These are phyloP conservation scores for Starmerella sirachaensis DNA, from an alignment of 805 yeast species.

Conservation along the genomic window DNA sequence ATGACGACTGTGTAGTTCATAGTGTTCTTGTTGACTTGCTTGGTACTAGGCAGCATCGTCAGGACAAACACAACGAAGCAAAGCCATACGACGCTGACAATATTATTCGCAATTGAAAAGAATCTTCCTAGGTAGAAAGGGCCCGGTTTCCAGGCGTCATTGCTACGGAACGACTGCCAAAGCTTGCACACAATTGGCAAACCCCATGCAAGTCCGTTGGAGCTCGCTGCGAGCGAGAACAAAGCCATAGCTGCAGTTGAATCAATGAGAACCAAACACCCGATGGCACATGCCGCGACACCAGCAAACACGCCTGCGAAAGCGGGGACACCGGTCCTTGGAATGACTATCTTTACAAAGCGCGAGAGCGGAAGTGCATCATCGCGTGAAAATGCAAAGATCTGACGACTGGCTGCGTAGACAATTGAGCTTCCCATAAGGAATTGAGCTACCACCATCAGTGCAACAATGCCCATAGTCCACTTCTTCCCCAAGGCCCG, in stretches of 20 bases:
- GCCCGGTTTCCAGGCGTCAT: slow-evolving; percentile 38
- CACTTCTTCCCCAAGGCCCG: slow-evolving; percentile 53
- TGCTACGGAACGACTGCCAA: slow-evolving; percentile 34
- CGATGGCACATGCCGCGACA: slow-evolving; percentile 37
- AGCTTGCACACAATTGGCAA: slow-evolving; percentile 42
- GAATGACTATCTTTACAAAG: slow-evolving; percentile 45
- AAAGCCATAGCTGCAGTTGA: slow-evolving; percentile 52
- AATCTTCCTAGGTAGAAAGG: slow-evolving; percentile 48
- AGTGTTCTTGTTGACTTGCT: slow-evolving; percentile 29
- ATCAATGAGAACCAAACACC: slow-evolving; percentile 47
- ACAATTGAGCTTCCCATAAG: slow-evolving; percentile 54
- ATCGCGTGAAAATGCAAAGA: slow-evolving; percentile 69
- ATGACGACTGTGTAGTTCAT: slow-evolving; percentile 66
- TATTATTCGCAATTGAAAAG: slow-evolving; percentile 36
- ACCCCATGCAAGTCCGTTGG: slow-evolving; percentile 53
- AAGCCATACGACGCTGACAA: slow-evolving; percentile 40
- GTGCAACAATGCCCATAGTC: slow-evolving; percentile 51
- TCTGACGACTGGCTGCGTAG: slow-evolving; percentile 56
- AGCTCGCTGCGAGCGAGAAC: slow-evolving; percentile 51
- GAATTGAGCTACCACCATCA: slow-evolving; percentile 49
- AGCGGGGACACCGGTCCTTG: slow-evolving; percentile 48
- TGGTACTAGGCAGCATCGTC: slow-evolving; percentile 46
- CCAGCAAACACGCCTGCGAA: slow-evolving; percentile 51
- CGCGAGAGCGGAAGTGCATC: slow-evolving; percentile 56
- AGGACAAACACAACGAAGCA: slow-evolving; percentile 39